phyloP scores from a whole-genome alignment of 345 rosid genomes.

The Pistacia vera region DNA sequence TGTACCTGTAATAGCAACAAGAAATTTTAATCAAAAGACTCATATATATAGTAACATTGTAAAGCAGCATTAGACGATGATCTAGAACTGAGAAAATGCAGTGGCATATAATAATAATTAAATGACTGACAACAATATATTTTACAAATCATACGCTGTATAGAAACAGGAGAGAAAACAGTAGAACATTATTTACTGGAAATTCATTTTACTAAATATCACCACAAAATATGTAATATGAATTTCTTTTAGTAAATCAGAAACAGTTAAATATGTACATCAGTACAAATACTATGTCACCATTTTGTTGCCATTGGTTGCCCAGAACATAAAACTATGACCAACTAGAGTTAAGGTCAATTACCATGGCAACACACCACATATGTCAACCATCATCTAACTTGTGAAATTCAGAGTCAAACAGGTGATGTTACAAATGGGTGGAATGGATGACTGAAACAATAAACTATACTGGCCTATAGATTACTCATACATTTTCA shows the following conservation, averaged over 20 bases:
- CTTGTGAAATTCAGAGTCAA: no score
- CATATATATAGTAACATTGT: not conserved
- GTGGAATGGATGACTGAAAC: not conserved
- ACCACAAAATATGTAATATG: not conserved
- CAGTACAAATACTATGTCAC: not conserved
- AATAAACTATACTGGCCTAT: not conserved
- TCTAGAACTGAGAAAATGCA: not conserved
- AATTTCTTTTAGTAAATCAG: not conserved
- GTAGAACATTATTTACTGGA: not conserved
- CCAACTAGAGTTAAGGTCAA: not conserved
- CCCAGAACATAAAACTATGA: not conserved
- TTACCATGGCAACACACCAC: not conserved
- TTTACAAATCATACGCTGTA: not conserved
- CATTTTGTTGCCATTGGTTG: not conserved
- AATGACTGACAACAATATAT: not conserved
- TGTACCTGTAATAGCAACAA: slow-evolving; percentile 57
- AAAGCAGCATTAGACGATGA: slow-evolving; percentile 1
- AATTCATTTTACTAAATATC: not conserved
- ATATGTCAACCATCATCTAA: no score
- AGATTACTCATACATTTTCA: not conserved
- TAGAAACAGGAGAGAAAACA: not conserved
- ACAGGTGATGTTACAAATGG: not conserved
- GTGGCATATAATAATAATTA: not conserved
- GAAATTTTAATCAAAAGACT: slow-evolving; percentile 13
- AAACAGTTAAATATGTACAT: not conserved